Percentiles rank a stretch among this genome's conserved stretches.
Conservation (phyloP, 371 early-diverging fungal genomes). For the Mortierella sp. region DNA sequence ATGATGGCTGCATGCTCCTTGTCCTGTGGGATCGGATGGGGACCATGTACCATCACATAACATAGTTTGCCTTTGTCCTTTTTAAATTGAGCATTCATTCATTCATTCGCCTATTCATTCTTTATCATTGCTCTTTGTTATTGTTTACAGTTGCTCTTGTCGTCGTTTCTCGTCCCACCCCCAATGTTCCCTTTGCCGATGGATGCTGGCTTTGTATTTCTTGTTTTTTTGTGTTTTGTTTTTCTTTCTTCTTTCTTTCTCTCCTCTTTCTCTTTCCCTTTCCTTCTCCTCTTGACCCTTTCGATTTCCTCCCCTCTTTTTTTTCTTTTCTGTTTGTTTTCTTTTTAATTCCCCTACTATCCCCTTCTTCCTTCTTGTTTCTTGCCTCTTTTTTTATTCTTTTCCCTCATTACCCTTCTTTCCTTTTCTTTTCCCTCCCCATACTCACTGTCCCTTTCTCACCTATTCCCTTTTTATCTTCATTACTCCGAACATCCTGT, state of each 20-base stretch:
- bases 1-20: background rate
- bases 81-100: background rate
- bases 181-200: background rate
- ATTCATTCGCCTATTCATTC: background rate
- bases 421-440: background rate
- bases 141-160: background rate
- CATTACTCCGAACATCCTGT: conserved; percentile 5
- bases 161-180: background rate
- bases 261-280: background rate
- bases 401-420: background rate
- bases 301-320: too few relatives aligned
- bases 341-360: background rate
- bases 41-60: conserved; percentile 15
- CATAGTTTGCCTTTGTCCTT: background rate
- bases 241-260: background rate
- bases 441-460: background rate
- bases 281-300: background rate
- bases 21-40: background rate
- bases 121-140: background rate
- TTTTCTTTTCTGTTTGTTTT: background rate
- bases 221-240: conserved; percentile 15
- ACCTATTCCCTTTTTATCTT: background rate
- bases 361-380: background rate
- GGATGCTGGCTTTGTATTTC: conserved; percentile 7
- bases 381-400: background rate